Evolutionary conservation across 257 asterid genomes (phyloP).

Genomic region (Thymus quinquecostatus): DNA sequence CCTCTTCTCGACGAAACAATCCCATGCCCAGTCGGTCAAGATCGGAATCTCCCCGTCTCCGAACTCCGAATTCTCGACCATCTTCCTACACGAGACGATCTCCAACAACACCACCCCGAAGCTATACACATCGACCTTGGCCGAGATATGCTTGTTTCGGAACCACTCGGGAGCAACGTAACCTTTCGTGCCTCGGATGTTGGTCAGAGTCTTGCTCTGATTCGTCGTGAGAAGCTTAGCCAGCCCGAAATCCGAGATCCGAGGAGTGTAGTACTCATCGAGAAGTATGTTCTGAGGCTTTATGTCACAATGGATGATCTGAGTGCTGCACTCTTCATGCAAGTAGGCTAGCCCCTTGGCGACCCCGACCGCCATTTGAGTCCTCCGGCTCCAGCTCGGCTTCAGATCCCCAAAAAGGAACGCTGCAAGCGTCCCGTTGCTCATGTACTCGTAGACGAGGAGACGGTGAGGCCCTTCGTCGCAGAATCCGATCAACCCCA

Average conservation of each 20-base stretch:
- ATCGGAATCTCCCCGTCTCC: constrained; percentile 33
- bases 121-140: constrained; percentile 63
- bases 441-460: constrained; percentile 50
- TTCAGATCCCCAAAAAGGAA: constrained; percentile 32
- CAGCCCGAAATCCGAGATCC: constrained; percentile 62
- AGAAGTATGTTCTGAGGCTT: constrained; percentile 43
- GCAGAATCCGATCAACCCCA: constrained; percentile 55
- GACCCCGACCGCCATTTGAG: too few relatives aligned
- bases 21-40: constrained; percentile 57
- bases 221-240: constrained; percentile 53
- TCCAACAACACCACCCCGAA: constrained; percentile 59
- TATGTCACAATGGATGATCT: too few relatives aligned
- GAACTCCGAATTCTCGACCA: constrained; percentile 33
- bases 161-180: constrained; percentile 74
- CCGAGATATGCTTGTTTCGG: constrained; percentile 41
- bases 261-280: constrained; percentile 43
- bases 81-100: constrained; percentile 15
- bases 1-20: constrained; percentile 42
- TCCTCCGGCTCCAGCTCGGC: too few relatives aligned
- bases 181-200: constrained; percentile 60
- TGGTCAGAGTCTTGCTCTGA: constrained; percentile 46
- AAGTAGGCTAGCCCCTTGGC: too few relatives aligned
- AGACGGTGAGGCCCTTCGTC: constrained; percentile 51
- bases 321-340: too few relatives aligned
- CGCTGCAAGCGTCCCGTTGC: constrained; percentile 47